Conservation (phyloP, 306 rosid genomes). For the Sechiopsis laciniata region DNA sequence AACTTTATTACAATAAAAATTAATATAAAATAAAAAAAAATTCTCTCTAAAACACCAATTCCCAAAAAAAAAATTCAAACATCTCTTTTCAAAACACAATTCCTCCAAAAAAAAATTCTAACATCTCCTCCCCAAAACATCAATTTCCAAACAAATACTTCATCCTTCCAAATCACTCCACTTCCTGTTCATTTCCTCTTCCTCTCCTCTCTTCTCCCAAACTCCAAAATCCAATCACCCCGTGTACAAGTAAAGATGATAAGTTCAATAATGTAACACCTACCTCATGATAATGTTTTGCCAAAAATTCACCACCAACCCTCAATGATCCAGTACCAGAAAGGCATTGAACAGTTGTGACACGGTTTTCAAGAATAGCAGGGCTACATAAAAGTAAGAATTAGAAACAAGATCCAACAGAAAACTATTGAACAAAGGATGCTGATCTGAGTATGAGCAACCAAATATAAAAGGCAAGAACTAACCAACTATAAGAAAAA, state of each 20-base stretch:
- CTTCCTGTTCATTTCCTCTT: too few relatives aligned
- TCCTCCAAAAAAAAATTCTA: too few relatives aligned
- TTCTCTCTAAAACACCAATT: too few relatives aligned
- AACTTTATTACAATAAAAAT: too few relatives aligned
- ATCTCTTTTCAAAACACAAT: too few relatives aligned
- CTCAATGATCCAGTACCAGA: conserved; percentile 98
- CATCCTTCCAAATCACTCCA: too few relatives aligned
- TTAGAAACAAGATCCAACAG: conserved; percentile 10
- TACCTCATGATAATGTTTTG: conserved; percentile 85
- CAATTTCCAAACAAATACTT: too few relatives aligned
- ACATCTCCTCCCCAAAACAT: too few relatives aligned
- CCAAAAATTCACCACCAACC: conserved; percentile 96
- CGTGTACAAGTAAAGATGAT: background rate
- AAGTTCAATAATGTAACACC: conserved; percentile 9
- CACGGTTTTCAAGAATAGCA: conserved; percentile 74
- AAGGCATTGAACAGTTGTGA: conserved; percentile 81
- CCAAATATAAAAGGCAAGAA: conserved; percentile 3
- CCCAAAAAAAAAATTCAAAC: too few relatives aligned
- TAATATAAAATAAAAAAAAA: too few relatives aligned
- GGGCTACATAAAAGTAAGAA: conserved; percentile 48
- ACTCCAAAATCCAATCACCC: too few relatives aligned
- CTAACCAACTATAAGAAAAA: background rate
- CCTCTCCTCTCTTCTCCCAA: too few relatives aligned
- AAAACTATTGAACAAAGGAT: background rate
- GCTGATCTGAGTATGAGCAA: background rate